phyloP scores from a whole-genome alignment of 139 green algal genomes.

The Coelastrella sp. region DNA sequence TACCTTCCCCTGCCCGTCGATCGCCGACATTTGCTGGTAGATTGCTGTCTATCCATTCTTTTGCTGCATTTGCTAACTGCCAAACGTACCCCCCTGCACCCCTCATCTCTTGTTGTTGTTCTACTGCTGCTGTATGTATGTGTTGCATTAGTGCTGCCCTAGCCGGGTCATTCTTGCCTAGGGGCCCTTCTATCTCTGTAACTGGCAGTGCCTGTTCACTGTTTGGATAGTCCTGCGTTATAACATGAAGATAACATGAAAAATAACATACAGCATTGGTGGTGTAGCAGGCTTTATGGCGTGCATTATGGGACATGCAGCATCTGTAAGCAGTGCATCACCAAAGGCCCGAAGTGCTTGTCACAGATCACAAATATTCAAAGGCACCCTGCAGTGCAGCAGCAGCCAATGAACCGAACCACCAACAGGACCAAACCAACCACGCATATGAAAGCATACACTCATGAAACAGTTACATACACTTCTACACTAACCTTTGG shows the following conservation, averaged over 20 bases:
- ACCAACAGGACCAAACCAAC: no score
- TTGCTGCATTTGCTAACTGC: conserved; percentile 58
- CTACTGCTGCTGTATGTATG: conserved; percentile 21
- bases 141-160: not conserved
- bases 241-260: no score
- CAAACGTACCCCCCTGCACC: conserved; percentile 52
- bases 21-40: conserved; percentile 51
- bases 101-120: conserved; percentile 30
- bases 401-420: no score
- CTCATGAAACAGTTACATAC: no score
- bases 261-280: no score
- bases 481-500: conserved; percentile 16
- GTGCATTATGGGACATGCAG: not conserved
- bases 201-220: conserved; percentile 6
- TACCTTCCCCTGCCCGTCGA: not conserved
- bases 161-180: conserved; percentile 26
- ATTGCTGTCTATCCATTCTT: conserved; percentile 63
- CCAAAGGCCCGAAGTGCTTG: no score
- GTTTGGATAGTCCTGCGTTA: conserved; percentile 34
- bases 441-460: no score
- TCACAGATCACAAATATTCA: no score
- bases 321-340: no score
- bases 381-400: not conserved
- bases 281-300: not conserved
- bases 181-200: conserved; percentile 29